phyloP scores from a whole-genome alignment of 208 protist species.

The Trypanosoma scelopori region DNA sequence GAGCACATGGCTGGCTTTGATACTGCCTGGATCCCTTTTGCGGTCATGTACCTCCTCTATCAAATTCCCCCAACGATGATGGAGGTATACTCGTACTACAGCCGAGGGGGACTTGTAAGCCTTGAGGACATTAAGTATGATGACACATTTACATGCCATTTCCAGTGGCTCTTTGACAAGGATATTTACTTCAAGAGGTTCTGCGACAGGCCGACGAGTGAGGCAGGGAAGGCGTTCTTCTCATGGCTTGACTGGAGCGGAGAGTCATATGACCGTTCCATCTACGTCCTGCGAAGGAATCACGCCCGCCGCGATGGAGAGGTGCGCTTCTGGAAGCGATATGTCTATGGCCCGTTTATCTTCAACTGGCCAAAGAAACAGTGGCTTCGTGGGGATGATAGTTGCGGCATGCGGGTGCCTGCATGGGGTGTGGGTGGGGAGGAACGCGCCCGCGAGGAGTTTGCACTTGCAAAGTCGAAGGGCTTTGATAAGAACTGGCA shows the following conservation, averaged over 20 bases:
- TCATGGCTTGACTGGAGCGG: constrained; percentile 88
- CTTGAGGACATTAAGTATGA: constrained; percentile 88
- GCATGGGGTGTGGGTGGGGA: constrained; percentile 86
- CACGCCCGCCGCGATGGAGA: constrained; percentile 63
- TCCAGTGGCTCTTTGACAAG: constrained; percentile 66
- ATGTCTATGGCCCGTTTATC: constrained; percentile 87
- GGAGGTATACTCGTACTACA: constrained; percentile 92
- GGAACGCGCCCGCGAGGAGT: constrained; percentile 77
- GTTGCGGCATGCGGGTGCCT: constrained; percentile 60
- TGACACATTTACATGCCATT: constrained; percentile 70
- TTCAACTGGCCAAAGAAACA: constrained; percentile 91
- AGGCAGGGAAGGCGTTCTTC: constrained; percentile 85
- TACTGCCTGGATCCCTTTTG: constrained; percentile 81
- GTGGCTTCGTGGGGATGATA: constrained; percentile 88
- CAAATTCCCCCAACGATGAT: constrained; percentile 88
- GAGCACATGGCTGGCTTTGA: constrained; percentile 71
- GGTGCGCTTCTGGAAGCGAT: constrained; percentile 67
- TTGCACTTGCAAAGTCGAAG: constrained; percentile 71
- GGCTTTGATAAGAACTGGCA: constrained; percentile 87
- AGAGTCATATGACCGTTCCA: constrained; percentile 84
- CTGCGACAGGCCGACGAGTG: constrained; percentile 78
- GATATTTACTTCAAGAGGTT: constrained; percentile 89
- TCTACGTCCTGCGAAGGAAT: constrained; percentile 81
- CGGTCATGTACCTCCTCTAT: constrained; percentile 87
- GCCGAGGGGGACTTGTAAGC: constrained; percentile 76